phyloP scores from a whole-genome alignment of 108 stramenopile species.

The Craspedostauros australis region DNA sequence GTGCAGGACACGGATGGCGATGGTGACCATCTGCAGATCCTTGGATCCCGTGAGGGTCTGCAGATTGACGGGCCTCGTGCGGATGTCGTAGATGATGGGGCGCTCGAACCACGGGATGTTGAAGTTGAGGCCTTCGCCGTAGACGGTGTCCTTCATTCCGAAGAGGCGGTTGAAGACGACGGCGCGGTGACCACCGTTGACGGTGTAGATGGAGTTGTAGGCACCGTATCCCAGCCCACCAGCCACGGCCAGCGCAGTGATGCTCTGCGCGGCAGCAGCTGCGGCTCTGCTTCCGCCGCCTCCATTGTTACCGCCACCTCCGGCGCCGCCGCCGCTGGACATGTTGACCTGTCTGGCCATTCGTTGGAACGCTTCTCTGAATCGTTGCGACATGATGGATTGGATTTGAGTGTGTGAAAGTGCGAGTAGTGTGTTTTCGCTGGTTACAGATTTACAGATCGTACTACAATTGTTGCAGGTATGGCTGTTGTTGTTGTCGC shows the following conservation, averaged over 20 bases:
- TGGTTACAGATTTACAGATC: too few species aligned
- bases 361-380: constrained; percentile 73
- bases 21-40: constrained; percentile 99
- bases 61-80: constrained; percentile 92
- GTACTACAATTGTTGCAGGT: too few species aligned
- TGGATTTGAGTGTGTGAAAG: too few species aligned
- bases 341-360: constrained; percentile 74
- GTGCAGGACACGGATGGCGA: constrained; percentile 97
- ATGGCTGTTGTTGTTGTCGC: too few species aligned
- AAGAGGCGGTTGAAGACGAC: constrained; percentile 93
- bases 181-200: constrained; percentile 97
- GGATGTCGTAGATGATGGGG: constrained; percentile 93
- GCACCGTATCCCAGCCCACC: constrained; percentile 87
- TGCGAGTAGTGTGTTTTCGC: too few species aligned
- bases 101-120: constrained; percentile 98
- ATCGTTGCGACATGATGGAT: constrained; percentile 64
- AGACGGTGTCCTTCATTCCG: constrained; percentile 86
- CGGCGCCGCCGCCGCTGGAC: constrained; percentile 31
- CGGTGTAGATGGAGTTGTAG: constrained; percentile 89
- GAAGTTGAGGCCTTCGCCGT: constrained; percentile 96
- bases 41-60: constrained; percentile 94
- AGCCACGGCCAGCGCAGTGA: constrained; percentile 61
- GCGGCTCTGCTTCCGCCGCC: constrained; percentile 66
- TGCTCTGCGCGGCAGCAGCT: constrained; percentile 65
- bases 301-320: constrained; percentile 54